phyloP scores from a whole-genome alignment of 768 basidiomycete genomes.

The Lentinula raphanica region DNA sequence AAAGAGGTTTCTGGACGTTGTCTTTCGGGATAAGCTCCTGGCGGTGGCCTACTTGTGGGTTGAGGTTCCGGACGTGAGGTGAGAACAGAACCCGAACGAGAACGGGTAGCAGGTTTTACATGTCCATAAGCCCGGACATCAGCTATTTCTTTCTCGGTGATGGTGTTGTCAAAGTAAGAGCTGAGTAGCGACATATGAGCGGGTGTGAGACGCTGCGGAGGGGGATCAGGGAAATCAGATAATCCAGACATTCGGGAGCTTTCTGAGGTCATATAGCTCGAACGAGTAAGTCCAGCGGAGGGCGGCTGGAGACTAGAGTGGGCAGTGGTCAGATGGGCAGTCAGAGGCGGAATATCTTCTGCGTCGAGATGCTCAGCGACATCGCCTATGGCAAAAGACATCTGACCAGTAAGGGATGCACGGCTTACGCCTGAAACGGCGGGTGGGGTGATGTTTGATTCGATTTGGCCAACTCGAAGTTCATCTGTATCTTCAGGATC shows the following conservation, averaged over 20 bases:
- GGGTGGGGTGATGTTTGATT: slow-evolving; percentile 46
- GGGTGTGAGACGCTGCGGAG: slow-evolving; percentile 24
- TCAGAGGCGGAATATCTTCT: slow-evolving; percentile 5
- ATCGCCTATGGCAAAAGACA: slow-evolving; percentile 20
- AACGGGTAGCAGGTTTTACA: slow-evolving; percentile 1
- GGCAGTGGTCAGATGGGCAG: slow-evolving; percentile 14
- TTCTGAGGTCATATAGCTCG: slow-evolving; percentile 59
- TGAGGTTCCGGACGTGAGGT: slow-evolving; percentile 6
- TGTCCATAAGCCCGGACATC: slow-evolving; percentile 7
- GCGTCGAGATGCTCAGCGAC: slow-evolving; percentile 5
- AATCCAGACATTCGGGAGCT: slow-evolving; percentile 63
- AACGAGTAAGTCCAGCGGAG: slow-evolving; percentile 28
- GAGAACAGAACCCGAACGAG: slow-evolving; percentile 7
- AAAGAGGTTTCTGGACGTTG: not conserved
- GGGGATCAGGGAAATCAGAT: slow-evolving; percentile 70
- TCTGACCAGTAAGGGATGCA: slow-evolving; percentile 32
- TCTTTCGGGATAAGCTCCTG: not conserved
- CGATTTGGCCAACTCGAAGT: slow-evolving; percentile 47
- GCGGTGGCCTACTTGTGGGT: not conserved
- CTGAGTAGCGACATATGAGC: slow-evolving; percentile 38
- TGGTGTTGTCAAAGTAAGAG: slow-evolving; percentile 35
- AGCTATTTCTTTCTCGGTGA: slow-evolving; percentile 13
- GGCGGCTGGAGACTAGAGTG: slow-evolving; percentile 27
- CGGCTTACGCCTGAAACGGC: slow-evolving; percentile 35
- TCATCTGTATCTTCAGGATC: slow-evolving; percentile 29